phyloP scores from a whole-genome alignment of 2,329 filamentous ascomycete species.

The Zasmidium cellare region DNA sequence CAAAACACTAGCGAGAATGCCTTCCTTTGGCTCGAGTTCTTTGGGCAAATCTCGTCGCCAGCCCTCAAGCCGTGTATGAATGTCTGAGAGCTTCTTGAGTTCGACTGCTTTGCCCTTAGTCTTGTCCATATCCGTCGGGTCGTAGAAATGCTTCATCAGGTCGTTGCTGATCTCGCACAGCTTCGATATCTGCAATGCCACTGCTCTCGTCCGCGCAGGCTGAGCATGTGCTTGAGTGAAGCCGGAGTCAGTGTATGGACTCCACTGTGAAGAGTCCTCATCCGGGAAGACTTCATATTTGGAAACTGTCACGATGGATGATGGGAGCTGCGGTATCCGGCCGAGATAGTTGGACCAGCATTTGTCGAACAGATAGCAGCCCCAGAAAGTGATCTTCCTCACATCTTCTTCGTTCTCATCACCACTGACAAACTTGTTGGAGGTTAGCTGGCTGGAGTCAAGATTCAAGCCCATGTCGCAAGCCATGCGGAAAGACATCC shows the following conservation, averaged over 20 bases:
- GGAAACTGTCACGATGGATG: constrained; percentile 75
- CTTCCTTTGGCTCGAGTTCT: constrained; percentile 87
- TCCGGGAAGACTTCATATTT: constrained; percentile 88
- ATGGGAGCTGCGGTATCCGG: constrained; percentile 81
- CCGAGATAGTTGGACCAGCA: constrained; percentile 98
- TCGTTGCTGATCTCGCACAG: constrained; percentile 94
- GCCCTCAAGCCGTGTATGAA: constrained; percentile 84
- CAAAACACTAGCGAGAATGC: constrained; percentile 79
- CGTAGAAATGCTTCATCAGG: constrained; percentile 85
- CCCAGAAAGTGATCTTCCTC: constrained; percentile 91
- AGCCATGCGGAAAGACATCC: constrained; percentile 98
- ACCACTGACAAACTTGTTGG: constrained; percentile 40
- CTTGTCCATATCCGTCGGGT: constrained; percentile 66
- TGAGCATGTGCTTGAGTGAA: constrained; percentile 72
- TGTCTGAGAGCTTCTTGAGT: constrained; percentile 86
- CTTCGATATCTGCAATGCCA: constrained; percentile 76
- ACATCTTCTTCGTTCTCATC: constrained; percentile 86
- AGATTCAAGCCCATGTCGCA: constrained; percentile 90
- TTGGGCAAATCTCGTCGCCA: constrained; percentile 83
- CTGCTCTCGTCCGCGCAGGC: constrained; percentile 77
- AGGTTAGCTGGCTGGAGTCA: constrained; percentile 67
- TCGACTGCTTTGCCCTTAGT: constrained; percentile 74
- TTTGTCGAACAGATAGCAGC: constrained; percentile 97
- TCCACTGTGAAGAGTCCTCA: constrained; percentile 85
- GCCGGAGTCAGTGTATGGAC: constrained; percentile 82